phyloP scores from a whole-genome alignment of 1,139 yeast species.

The Blastobotrys petasosporus region DNA sequence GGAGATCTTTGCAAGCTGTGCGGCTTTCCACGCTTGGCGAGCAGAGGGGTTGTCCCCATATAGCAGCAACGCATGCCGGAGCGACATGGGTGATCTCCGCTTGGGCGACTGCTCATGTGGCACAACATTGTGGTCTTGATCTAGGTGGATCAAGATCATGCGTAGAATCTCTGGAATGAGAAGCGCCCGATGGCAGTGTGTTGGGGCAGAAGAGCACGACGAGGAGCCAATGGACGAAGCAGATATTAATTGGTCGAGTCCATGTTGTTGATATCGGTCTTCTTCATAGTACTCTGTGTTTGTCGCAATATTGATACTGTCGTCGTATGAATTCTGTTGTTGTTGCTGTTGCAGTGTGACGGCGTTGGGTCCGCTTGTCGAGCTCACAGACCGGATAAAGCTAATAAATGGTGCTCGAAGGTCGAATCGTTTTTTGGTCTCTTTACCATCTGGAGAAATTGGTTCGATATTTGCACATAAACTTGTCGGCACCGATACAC shows the following conservation, averaged over 20 bases:
- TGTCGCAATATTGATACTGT: too few relatives aligned
- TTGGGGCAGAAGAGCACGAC: not conserved
- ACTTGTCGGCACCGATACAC: conserved; percentile 11
- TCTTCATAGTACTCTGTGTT: not conserved
- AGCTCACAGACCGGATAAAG: conserved; percentile 1
- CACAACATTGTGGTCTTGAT: conserved; percentile 40
- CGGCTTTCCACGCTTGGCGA: conserved; percentile 43
- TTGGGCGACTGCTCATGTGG: conserved; percentile 57
- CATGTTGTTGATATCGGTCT: not conserved
- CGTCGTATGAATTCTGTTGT: not conserved
- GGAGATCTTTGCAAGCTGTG: conserved; percentile 14
- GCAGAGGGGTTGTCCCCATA: conserved; percentile 54
- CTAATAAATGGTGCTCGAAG: conserved; percentile 6
- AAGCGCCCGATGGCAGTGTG: conserved; percentile 46
- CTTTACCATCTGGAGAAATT: not conserved
- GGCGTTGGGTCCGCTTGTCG: not conserved
- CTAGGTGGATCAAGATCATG: conserved; percentile 55
- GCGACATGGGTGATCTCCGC: conserved; percentile 62
- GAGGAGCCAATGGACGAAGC: too few relatives aligned
- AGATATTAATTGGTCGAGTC: not conserved
- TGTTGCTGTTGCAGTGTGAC: not conserved
- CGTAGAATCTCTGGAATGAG: conserved; percentile 70
- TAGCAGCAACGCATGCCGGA: conserved; percentile 52
- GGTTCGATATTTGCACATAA: conserved; percentile 1
- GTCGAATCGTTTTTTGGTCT: not conserved